phyloP scores from a whole-genome alignment of 2,329 filamentous ascomycete genomes.

The Thyridium curvatum region DNA sequence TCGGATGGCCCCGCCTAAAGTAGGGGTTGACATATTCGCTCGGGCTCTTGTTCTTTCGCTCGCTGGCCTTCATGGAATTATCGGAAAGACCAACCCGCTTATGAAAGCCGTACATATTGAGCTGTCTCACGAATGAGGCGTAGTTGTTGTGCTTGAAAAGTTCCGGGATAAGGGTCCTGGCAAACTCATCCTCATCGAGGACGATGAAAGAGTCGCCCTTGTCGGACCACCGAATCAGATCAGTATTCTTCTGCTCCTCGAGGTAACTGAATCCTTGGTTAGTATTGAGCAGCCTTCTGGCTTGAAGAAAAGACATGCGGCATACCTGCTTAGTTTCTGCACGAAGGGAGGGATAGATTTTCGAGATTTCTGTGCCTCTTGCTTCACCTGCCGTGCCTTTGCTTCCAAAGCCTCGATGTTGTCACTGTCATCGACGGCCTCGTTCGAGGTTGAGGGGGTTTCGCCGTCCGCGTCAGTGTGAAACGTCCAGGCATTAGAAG shows the following conservation, averaged over 20 bases:
- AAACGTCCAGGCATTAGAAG: conserved; percentile 31
- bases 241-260: conserved; percentile 86
- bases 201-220: conserved; percentile 96
- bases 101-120: conserved; percentile 98
- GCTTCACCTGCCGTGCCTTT: conserved; percentile 73
- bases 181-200: conserved; percentile 95
- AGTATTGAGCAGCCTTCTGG: conserved; percentile 6
- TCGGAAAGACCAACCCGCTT: conserved; percentile 91
- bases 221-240: conserved; percentile 94
- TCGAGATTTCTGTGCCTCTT: conserved; percentile 80
- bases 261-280: conserved; percentile 63
- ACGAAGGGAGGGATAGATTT: conserved; percentile 98
- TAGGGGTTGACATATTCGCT: conserved; percentile 98
- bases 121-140: conserved; percentile 87
- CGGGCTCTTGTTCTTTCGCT: conserved; percentile 94
- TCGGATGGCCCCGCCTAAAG: conserved; percentile 87
- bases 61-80: conserved; percentile 95
- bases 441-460: conserved; percentile 27
- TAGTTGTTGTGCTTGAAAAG: conserved; percentile 99
- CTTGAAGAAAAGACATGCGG: conserved; percentile 6
- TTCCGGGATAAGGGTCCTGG: conserved; percentile 92
- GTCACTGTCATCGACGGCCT: conserved; percentile 49
- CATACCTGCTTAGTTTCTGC: conserved; percentile 93
- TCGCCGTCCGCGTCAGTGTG: conserved; percentile 11
- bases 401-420: conserved; percentile 75